A percentile compares a stretch with the other conserved stretches of the same genome.
Conservation (phyloP, 768 basidiomycete genomes). For the Cystobasidiopsis lactophilus region DNA sequence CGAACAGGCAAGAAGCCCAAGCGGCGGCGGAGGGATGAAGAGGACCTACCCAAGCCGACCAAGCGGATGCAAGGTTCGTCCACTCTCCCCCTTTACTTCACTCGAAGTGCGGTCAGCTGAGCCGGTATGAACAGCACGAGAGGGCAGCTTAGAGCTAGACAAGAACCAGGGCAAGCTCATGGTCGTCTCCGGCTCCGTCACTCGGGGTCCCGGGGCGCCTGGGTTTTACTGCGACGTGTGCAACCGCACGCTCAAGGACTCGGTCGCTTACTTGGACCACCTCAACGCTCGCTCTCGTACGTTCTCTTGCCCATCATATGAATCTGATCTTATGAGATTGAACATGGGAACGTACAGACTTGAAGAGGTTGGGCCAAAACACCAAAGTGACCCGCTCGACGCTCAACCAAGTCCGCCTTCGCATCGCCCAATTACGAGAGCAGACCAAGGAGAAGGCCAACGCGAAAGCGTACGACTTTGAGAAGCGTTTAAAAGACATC, state of each 20-base stretch:
- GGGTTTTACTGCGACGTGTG: constrained; percentile 89
- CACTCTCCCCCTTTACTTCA: too few species aligned
- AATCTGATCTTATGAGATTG: neutral
- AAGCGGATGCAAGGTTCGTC: constrained; percentile 81
- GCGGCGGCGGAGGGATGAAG: constrained; percentile 19
- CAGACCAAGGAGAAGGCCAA: constrained; percentile 60
- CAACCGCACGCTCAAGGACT: constrained; percentile 78
- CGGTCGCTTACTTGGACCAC: constrained; percentile 79
- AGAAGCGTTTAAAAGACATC: constrained; percentile 34
- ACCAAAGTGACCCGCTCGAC: constrained; percentile 79
- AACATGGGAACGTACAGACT: constrained; percentile 36
- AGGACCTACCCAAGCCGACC: constrained; percentile 78
- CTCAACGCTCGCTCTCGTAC: constrained; percentile 79
- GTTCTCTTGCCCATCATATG: constrained; percentile 23
- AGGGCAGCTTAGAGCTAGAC: constrained; percentile 62
- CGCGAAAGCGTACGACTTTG: constrained; percentile 86
- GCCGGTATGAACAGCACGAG: too few species aligned
- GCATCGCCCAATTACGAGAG: constrained; percentile 69
- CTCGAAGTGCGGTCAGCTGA: too few species aligned
- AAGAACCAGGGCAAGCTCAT: constrained; percentile 89
- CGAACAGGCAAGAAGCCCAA: constrained; percentile 42
- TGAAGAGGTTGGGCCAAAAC: constrained; percentile 82
- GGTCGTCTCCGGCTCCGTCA: constrained; percentile 48
- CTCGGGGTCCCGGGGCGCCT: constrained; percentile 66
- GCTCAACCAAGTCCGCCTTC: constrained; percentile 69